These are phyloP conservation scores for Drosera spatulata DNA, from an alignment of 179 eudicot genomes.

Conservation along the genomic window DNA sequence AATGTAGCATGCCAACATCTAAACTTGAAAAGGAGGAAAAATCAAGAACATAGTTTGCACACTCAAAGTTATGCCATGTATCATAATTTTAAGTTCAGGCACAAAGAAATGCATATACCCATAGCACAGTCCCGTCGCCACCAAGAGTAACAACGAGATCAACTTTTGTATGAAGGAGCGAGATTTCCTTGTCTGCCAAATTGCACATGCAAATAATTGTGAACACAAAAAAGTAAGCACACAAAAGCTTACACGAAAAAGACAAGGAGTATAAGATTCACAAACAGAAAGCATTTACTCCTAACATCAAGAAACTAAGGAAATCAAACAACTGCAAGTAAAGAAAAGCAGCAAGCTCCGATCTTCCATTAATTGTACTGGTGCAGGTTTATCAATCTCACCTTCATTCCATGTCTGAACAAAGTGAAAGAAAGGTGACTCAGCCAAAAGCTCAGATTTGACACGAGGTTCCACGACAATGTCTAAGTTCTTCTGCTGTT, in stretches of 20 bases:
- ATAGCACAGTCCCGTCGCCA: slow-evolving; percentile 98
- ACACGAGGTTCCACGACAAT: slow-evolving; percentile 88
- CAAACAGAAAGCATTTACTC: not conserved
- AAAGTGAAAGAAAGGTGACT: slow-evolving; percentile 60
- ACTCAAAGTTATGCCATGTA: not conserved
- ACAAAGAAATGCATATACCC: slow-evolving; percentile 47
- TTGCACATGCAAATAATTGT: not conserved
- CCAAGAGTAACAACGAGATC: slow-evolving; percentile 96
- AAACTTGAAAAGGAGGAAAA: too few relatives aligned
- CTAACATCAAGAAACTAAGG: too few relatives aligned
- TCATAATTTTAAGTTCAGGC: not conserved
- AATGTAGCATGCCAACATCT: too few relatives aligned
- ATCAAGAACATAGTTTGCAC: too few relatives aligned
- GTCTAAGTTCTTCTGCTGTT: slow-evolving; percentile 50
- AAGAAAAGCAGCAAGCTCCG: not conserved
- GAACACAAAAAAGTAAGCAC: not conserved
- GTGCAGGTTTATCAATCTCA: slow-evolving; percentile 14
- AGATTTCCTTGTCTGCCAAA: slow-evolving; percentile 55
- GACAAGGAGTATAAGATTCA: not conserved
- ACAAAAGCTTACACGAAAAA: not conserved
- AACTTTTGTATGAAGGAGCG: slow-evolving; percentile 66
- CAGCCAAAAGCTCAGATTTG: slow-evolving; percentile 59
- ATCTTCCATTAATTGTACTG: not conserved
- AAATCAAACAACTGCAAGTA: too few relatives aligned
- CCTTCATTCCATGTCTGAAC: slow-evolving; percentile 86